These are phyloP conservation scores for Ustilago xerochloae DNA, from an alignment of 1,284 basidiomycete genomes.

Conservation along the genomic window DNA sequence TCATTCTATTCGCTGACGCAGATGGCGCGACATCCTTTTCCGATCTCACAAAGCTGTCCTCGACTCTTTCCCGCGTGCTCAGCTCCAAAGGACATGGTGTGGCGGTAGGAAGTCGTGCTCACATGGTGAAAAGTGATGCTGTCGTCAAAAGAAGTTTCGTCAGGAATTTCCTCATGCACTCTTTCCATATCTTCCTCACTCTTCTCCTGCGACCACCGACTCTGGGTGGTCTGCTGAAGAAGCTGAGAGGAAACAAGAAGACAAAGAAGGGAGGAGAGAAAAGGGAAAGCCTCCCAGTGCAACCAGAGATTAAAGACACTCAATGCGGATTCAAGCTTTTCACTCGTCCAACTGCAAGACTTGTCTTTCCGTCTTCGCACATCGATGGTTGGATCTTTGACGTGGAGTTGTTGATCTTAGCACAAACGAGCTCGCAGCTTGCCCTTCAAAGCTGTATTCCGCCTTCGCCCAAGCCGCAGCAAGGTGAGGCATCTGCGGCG, in stretches of 20 bases:
- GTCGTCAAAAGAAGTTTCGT: conserved; percentile 91
- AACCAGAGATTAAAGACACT: conserved; percentile 89
- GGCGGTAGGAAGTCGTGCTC: conserved; percentile 84
- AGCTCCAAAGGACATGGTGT: conserved; percentile 73
- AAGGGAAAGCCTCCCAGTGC: conserved; percentile 57
- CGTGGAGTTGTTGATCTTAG: conserved; percentile 90
- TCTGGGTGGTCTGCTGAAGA: conserved; percentile 9
- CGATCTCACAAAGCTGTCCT: conserved; percentile 81
- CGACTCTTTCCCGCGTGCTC: conserved; percentile 71
- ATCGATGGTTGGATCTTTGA: conserved; percentile 85
- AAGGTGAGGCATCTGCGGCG: too few species aligned
- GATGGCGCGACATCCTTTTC: conserved; percentile 89
- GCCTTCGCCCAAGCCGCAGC: background rate
- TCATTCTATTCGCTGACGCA: conserved; percentile 91
- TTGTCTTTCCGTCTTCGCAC: conserved; percentile 77
- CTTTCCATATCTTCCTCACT: conserved; percentile 75
- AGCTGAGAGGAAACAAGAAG: background rate
- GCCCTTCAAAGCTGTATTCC: conserved; percentile 1
- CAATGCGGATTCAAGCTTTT: conserved; percentile 91
- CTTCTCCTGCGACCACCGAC: conserved; percentile 59
- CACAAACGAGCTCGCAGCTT: conserved; percentile 68
- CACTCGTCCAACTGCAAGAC: conserved; percentile 81
- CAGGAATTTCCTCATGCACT: conserved; percentile 91
- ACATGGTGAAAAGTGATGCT: conserved; percentile 87
- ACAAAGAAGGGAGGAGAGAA: background rate